These are phyloP conservation scores for Schizosaccharomyces lindneri DNA, from an alignment of 805 yeast genomes.

Conservation along the genomic window DNA sequence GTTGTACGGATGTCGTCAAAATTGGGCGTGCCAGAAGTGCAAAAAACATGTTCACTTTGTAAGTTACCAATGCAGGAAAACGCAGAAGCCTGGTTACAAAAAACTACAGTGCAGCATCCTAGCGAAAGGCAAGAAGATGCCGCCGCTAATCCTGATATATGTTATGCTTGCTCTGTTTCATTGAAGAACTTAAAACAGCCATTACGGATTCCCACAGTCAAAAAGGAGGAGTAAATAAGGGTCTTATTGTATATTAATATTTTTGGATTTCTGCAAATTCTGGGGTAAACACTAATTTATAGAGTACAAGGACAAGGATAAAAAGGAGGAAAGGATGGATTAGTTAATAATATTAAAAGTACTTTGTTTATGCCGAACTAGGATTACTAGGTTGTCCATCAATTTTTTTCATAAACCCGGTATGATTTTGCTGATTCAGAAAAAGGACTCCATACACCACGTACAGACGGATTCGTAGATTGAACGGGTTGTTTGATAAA, in stretches of 20 bases:
- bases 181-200: background rate
- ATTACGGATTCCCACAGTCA: background rate
- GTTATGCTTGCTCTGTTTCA: constrained; percentile 1
- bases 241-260: background rate
- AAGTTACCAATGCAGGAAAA: background rate
- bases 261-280: background rate
- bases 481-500: constrained; percentile 41
- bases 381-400: background rate
- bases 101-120: background rate
- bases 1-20: constrained; percentile 78
- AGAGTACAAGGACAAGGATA: background rate
- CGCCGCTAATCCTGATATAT: background rate
- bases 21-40: background rate
- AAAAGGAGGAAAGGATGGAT: background rate
- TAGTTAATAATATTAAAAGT: background rate
- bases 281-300: background rate
- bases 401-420: background rate
- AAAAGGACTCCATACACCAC: constrained; percentile 96
- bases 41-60: background rate
- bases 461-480: constrained; percentile 56
- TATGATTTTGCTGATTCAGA: constrained; percentile 19
- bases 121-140: background rate
- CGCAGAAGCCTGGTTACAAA: background rate
- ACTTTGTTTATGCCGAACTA: background rate
- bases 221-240: background rate